phyloP scores from a whole-genome alignment of 2,329 filamentous ascomycete species.

The Emydomyces testavorans region DNA sequence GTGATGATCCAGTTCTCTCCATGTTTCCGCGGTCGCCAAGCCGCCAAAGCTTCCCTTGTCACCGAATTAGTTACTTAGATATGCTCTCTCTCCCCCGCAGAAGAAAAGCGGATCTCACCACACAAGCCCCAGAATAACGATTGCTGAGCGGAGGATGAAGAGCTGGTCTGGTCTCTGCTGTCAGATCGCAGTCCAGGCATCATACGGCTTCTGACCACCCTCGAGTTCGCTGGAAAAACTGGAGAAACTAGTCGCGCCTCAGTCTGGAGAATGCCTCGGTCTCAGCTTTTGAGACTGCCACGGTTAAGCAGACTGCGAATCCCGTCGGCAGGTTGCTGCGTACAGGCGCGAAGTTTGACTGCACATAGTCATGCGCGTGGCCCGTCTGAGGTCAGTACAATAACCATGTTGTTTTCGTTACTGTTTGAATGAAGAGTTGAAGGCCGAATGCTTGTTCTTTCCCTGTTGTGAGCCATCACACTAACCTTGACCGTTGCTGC shows the following conservation, averaged over 20 bases:
- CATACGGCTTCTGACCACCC: no score
- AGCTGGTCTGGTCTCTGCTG: not conserved
- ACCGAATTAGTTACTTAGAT: no score
- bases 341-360: conserved; percentile 18
- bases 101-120: not conserved
- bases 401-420: conserved; percentile 11
- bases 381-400: conserved; percentile 22
- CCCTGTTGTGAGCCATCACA: conserved; percentile 17
- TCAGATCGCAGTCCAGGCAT: not conserved
- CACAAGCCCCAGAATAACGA: not conserved
- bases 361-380: conserved; percentile 26
- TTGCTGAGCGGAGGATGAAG: not conserved
- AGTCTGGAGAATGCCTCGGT: conserved; percentile 1
- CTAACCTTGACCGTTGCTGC: conserved; percentile 13
- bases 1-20: no score
- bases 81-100: not conserved
- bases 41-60: conserved; percentile 5
- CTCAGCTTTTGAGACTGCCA: conserved; percentile 6
- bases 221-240: no score
- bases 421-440: not conserved
- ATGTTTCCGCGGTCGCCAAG: not conserved
- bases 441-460: no score
- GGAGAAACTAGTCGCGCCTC: no score
- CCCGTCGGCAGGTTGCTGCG: not conserved
- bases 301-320: not conserved